Percentiles rank a stretch among this genome's conserved stretches.
phyloP scores from a whole-genome alignment of 2,329 filamentous ascomycete species.

The Seiridium unicorne region DNA sequence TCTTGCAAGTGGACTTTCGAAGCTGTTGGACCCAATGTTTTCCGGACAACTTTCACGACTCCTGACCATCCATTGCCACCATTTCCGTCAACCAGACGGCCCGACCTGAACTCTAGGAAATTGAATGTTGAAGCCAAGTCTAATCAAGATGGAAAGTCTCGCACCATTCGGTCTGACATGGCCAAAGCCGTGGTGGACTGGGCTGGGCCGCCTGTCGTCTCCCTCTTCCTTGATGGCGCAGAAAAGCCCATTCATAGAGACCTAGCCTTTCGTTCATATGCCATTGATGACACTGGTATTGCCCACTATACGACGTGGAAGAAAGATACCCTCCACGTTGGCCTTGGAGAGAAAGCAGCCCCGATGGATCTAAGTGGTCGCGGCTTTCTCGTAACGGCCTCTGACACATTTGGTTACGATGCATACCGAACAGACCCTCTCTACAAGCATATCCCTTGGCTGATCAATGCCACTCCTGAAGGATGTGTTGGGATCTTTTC shows the following conservation, averaged over 20 bases:
- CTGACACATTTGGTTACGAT: slow-evolving; percentile 73
- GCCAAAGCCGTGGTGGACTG: slow-evolving; percentile 59
- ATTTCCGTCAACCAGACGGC: slow-evolving; percentile 57
- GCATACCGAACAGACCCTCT: slow-evolving; percentile 68
- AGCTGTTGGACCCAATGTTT: slow-evolving; percentile 59
- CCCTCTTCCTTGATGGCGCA: slow-evolving; percentile 47
- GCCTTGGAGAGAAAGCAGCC: slow-evolving; percentile 67
- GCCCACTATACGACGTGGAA: slow-evolving; percentile 66
- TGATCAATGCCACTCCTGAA: slow-evolving; percentile 64
- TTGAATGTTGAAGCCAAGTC: slow-evolving; percentile 27
- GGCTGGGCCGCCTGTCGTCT: slow-evolving; percentile 55
- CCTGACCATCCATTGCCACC: slow-evolving; percentile 61
- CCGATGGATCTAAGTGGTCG: slow-evolving; percentile 71
- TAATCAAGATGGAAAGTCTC: slow-evolving; percentile 31
- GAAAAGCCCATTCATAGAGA: slow-evolving; percentile 59
- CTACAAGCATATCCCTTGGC: slow-evolving; percentile 73
- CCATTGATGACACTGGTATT: slow-evolving; percentile 57
- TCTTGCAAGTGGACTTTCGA: slow-evolving; percentile 62
- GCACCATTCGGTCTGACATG: slow-evolving; percentile 43
- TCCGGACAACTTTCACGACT: slow-evolving; percentile 67
- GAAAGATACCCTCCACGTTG: slow-evolving; percentile 62
- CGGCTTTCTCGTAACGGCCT: slow-evolving; percentile 65
- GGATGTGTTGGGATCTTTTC: slow-evolving; percentile 69
- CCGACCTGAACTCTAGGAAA: slow-evolving; percentile 32
- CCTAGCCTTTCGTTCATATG: slow-evolving; percentile 64